Evolutionary conservation across 805 yeast genomes (phyloP).

Genomic region (Pichia heedii): DNA sequence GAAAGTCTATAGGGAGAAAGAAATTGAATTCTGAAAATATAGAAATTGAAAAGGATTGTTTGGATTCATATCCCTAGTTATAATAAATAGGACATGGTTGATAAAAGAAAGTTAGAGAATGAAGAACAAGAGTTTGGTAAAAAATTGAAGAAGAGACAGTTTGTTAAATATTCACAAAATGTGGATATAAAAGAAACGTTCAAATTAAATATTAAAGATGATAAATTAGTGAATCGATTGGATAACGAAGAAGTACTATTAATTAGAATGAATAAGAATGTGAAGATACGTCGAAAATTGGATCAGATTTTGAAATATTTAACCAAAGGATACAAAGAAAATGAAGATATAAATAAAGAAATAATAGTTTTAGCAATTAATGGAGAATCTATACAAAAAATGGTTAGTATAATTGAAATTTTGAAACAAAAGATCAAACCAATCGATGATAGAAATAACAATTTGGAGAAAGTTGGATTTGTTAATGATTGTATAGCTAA

Average conservation of each 20-base stretch:
- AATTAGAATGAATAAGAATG: conserved; percentile 13
- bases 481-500: conserved; percentile 13
- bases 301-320: conserved; percentile 11
- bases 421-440: conserved; percentile 20
- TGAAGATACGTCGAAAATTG: conserved; percentile 17
- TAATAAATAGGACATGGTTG: no score
- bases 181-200: conserved; percentile 2
- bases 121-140: not conserved
- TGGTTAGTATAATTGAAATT: conserved; percentile 24
- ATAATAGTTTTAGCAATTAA: conserved; percentile 13
- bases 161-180: conserved; percentile 5
- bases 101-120: not conserved
- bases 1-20: no score
- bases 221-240: not conserved
- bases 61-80: no score
- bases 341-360: conserved; percentile 8
- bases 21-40: no score
- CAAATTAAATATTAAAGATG: not conserved
- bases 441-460: not conserved
- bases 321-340: not conserved
- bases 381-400: conserved; percentile 21
- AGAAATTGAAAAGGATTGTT: no score
- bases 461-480: not conserved
- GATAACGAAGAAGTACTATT: not conserved
- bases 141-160: not conserved